A percentile compares a stretch with the other conserved stretches of the same genome.
Conservation (phyloP, 1,284 basidiomycete genomes). For the Ceratobasidium sp. region DNA sequence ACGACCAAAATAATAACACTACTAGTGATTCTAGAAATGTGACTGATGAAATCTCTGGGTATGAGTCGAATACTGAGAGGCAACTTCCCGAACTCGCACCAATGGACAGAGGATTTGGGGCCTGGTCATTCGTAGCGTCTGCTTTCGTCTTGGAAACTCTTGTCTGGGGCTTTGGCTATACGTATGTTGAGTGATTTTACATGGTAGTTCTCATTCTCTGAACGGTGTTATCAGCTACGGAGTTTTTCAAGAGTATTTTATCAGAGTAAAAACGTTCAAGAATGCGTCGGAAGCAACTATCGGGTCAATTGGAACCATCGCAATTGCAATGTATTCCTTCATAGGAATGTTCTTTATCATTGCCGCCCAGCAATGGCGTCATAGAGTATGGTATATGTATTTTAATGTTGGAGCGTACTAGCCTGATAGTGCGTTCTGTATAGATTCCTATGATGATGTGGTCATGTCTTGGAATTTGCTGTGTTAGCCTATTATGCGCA, state of each 20-base stretch:
- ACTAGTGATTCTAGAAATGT: not conserved
- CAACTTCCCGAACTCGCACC: slow-evolving; percentile 19
- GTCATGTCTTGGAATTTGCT: slow-evolving; percentile 44
- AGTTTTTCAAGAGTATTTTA: slow-evolving; percentile 55
- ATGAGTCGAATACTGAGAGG: not conserved
- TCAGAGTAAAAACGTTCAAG: slow-evolving; percentile 49
- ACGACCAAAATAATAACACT: too few relatives aligned
- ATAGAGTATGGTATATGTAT: slow-evolving; percentile 15
- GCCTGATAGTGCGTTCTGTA: not conserved
- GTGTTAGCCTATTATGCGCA: slow-evolving; percentile 45
- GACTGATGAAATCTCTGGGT: not conserved
- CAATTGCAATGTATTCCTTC: slow-evolving; percentile 48
- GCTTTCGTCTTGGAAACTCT: slow-evolving; percentile 43
- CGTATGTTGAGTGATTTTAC: slow-evolving; percentile 7
- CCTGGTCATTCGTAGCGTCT: slow-evolving; percentile 43
- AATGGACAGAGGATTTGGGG: slow-evolving; percentile 36
- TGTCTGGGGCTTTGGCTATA: slow-evolving; percentile 46
- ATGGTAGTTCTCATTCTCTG: not conserved
- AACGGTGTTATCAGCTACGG: slow-evolving; percentile 51
- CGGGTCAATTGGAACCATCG: slow-evolving; percentile 48
- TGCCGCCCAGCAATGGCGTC: slow-evolving; percentile 34
- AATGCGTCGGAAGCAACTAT: slow-evolving; percentile 44
- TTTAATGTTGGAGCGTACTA: not conserved
- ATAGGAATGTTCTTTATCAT: slow-evolving; percentile 36
- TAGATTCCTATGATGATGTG: slow-evolving; percentile 44